phyloP scores from a whole-genome alignment of 2,329 filamentous ascomycete species.

The Botrytis fragariae region DNA sequence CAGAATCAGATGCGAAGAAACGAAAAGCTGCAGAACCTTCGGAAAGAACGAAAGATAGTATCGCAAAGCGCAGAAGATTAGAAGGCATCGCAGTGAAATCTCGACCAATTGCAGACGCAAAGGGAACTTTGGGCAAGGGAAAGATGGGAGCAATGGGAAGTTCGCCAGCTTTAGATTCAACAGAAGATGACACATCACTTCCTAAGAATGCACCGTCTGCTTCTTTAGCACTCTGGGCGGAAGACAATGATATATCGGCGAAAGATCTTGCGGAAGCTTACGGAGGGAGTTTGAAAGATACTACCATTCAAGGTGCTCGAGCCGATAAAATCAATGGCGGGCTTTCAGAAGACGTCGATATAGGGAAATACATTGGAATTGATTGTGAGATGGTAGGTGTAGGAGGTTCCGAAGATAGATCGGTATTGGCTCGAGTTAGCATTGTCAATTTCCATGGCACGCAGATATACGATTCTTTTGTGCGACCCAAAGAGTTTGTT shows the following conservation, averaged over 20 bases:
- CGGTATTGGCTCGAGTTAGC: slow-evolving; percentile 80
- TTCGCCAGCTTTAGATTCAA: slow-evolving; percentile 40
- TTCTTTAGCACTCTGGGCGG: slow-evolving; percentile 58
- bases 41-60: slow-evolving; percentile 35
- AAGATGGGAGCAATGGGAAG: slow-evolving; percentile 59
- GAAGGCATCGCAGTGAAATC: slow-evolving; percentile 28
- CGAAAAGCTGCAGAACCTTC: slow-evolving; percentile 29
- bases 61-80: slow-evolving; percentile 38
- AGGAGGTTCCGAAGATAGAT: slow-evolving; percentile 65
- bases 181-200: slow-evolving; percentile 39
- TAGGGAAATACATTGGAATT: slow-evolving; percentile 88
- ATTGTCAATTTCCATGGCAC: slow-evolving; percentile 91
- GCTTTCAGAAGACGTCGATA: slow-evolving; percentile 57
- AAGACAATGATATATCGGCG: slow-evolving; percentile 59
- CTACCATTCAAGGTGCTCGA: slow-evolving; percentile 46
- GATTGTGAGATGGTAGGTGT: slow-evolving; percentile 99
- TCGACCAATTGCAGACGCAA: not conserved
- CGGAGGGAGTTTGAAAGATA: slow-evolving; percentile 51
- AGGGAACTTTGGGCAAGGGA: slow-evolving; percentile 21
- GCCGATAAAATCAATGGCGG: slow-evolving; percentile 62
- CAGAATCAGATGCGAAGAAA: slow-evolving; percentile 37
- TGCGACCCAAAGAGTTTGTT: slow-evolving; percentile 72
- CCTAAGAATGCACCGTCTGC: slow-evolving; percentile 44
- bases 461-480: slow-evolving; percentile 92
- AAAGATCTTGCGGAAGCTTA: slow-evolving; percentile 62